phyloP scores from a whole-genome alignment of 345 rosid species.

The Fremontodendron californicum region DNA sequence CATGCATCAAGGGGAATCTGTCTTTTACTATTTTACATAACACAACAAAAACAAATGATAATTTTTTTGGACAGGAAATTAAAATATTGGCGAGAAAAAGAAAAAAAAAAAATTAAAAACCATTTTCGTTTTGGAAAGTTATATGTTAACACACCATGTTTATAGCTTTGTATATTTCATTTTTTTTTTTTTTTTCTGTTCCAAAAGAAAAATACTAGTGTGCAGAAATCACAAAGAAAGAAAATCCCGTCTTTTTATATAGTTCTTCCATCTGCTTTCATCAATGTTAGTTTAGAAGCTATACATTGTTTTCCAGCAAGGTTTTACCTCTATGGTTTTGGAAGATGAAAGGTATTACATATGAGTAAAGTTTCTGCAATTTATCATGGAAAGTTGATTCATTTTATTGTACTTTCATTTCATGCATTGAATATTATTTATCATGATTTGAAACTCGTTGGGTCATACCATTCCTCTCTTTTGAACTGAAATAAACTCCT shows the following conservation, averaged over 20 bases:
- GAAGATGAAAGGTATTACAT: neutral
- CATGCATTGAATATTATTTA: neutral
- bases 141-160: neutral
- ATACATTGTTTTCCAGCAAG: neutral
- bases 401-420: neutral
- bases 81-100: neutral
- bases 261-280: neutral
- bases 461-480: too few relatives aligned
- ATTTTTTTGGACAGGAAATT: neutral
- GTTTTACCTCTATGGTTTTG: neutral
- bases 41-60: neutral
- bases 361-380: neutral
- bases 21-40: neutral
- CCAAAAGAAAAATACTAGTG: too few relatives aligned
- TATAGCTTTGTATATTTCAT: too few relatives aligned
- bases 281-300: neutral
- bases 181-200: too few relatives aligned
- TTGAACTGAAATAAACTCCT: too few relatives aligned
- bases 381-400: neutral
- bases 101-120: neutral
- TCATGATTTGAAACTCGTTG: too few relatives aligned
- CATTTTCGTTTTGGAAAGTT: neutral
- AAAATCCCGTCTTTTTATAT: neutral
- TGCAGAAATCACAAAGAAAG: too few relatives aligned
- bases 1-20: constrained; percentile 14